These are phyloP conservation scores for Phytophthora parvispora DNA, from an alignment of 352 stramenopile genomes.

Conservation along the genomic window DNA sequence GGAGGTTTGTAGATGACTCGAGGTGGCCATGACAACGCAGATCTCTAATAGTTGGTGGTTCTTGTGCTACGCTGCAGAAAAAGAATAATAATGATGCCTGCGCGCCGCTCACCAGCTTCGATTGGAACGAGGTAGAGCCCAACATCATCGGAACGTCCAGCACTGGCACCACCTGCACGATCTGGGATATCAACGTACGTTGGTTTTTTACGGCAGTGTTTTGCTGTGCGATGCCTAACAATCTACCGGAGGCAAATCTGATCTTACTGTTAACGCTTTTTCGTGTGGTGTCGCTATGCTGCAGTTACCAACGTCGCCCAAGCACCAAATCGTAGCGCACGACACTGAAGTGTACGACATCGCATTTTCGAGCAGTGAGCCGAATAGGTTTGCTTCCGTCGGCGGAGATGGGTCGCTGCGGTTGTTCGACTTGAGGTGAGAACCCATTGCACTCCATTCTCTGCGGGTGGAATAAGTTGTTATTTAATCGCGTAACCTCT, in stretches of 20 bases:
- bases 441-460: background rate
- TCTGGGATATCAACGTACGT: conserved; percentile 98
- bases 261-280: background rate
- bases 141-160: conserved; percentile 97
- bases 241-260: background rate
- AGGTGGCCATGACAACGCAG: background rate
- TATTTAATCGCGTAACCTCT: background rate
- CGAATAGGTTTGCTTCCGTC: conserved; percentile 97
- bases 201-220: too few species aligned
- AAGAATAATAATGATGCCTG: conserved; percentile 91
- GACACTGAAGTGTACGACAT: conserved; percentile 99
- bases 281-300: background rate
- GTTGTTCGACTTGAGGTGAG: conserved; percentile 97
- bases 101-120: conserved; percentile 98
- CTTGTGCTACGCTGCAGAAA: conserved; percentile 33
- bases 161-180: conserved; percentile 99
- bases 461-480: background rate
- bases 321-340: conserved; percentile 98
- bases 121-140: conserved; percentile 98
- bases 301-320: conserved; percentile 68
- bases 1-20: conserved; percentile 44
- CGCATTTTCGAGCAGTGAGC: conserved; percentile 95
- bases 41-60: background rate
- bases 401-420: conserved; percentile 97
- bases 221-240: too few species aligned